Evolutionary conservation across 2,329 filamentous ascomycete species (phyloP), one percentile per base, ranked within the genome.

Genomic region (Didymella segeticola): DNA sequence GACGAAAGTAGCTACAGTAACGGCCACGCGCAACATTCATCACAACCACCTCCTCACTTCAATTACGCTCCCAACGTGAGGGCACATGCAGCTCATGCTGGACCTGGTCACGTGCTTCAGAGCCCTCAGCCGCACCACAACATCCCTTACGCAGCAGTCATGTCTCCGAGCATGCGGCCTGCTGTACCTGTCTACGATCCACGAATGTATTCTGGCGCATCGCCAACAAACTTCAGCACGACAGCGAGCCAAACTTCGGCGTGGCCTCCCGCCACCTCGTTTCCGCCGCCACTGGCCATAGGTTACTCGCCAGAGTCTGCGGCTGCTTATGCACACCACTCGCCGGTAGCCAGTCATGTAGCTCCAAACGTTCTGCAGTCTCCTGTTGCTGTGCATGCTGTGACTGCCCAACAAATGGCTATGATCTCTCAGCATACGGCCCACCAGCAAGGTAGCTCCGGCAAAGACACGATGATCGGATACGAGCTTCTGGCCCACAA

Each of bases 401-500:
- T 65, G 27, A 47, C 66, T 15, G 62, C 62, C 38, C 59, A 62
- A 36, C 46, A 61, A 27, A 51, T 61, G 43, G 56, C 46, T 20
- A 68, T 72, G 45, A 62, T 68, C 15, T 64, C 65, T 36, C 62
- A 67, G 37, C 69, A 68, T 46, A 62, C 68, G 50, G 56, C 54
- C 12, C 60, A 69, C 43, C 58, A 60, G 14, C 36, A 61, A 34
- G 60, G 57, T 2, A 48, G 66, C 15, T 66, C 70, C 50, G 39
- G 64, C 38, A 60, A 58, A 38, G 66, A 62, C 17, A 73, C 71
- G 19, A 58, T 73, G 20, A 60, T 70, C 27, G 75, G 75, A 29
- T 76, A 77, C 50, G 75, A 76, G 53, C 58, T 72, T 27, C 58
- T 77, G 23, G 75, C 75, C 11, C 61, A 67, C 36, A 73, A 74